Evolutionary conservation across 257 asterid genomes (phyloP).

Genomic region (Asclepias syriaca): DNA sequence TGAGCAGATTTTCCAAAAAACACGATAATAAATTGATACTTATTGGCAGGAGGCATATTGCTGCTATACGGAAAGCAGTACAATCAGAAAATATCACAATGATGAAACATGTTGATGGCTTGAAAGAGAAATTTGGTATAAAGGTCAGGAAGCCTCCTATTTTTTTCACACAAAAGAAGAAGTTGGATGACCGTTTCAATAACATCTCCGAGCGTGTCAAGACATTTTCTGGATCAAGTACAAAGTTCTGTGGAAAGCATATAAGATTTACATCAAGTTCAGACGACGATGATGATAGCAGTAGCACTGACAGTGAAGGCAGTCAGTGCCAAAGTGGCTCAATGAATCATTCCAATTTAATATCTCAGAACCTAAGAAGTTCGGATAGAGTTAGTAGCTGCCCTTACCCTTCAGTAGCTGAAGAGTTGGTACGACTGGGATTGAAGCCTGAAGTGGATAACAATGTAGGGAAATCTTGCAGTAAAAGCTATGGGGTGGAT

Average conservation of each 20-base stretch:
- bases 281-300: conserved; percentile 53
- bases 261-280: conserved; percentile 59
- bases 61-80: conserved; percentile 41
- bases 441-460: conserved; percentile 45
- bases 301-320: conserved; percentile 33
- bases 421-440: conserved; percentile 74
- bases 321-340: conserved; percentile 24
- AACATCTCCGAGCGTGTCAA: conserved; percentile 58
- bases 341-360: conserved; percentile 21
- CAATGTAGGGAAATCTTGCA: conserved; percentile 22
- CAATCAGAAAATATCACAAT: conserved; percentile 40
- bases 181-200: conserved; percentile 62
- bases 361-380: conserved; percentile 29
- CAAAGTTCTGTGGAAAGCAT: conserved; percentile 62
- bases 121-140: conserved; percentile 36
- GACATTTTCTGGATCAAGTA: conserved; percentile 42
- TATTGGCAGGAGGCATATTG: conserved; percentile 47
- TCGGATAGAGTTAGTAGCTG: conserved; percentile 66
- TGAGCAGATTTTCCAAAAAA: conserved; percentile 5
- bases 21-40: conserved; percentile 19
- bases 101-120: conserved; percentile 37
- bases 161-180: conserved; percentile 45
- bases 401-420: conserved; percentile 93
- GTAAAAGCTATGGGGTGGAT: conserved; percentile 24
- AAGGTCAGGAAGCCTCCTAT: conserved; percentile 46